A percentile compares a stretch with the other conserved stretches of the same genome.
phyloP scores from a whole-genome alignment of 73 alveolate species.

The Tetrahymena malaccensis region DNA sequence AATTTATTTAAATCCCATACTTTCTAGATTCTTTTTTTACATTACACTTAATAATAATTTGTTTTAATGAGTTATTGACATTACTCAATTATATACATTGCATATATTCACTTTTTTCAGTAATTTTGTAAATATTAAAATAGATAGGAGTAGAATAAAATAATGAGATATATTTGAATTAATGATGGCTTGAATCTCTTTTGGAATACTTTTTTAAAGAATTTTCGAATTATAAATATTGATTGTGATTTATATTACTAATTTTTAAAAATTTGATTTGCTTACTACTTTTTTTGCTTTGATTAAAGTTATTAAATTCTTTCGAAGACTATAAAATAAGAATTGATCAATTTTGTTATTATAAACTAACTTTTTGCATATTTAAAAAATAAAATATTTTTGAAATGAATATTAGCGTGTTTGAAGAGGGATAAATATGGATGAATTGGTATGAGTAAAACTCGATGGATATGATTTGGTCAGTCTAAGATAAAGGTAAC shows the following conservation, averaged over 20 bases:
- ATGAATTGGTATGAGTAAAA: background rate
- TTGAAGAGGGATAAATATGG: background rate
- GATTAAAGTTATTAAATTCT: background rate
- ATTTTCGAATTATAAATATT: background rate
- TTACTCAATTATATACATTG: too few species aligned
- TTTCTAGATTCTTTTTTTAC: too few species aligned
- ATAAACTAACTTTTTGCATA: background rate
- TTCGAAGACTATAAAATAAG: background rate
- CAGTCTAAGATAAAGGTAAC: constrained; percentile 1
- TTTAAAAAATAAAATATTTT: too few species aligned
- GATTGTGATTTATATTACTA: too few species aligned
- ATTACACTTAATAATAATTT: too few species aligned
- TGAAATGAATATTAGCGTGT: background rate
- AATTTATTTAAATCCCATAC: too few species aligned
- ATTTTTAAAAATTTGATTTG: too few species aligned
- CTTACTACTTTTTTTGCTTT: background rate
- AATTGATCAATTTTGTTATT: background rate
- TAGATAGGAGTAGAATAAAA: too few species aligned
- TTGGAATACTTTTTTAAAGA: background rate
- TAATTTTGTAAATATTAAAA: too few species aligned
- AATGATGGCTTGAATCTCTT: background rate
- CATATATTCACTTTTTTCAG: too few species aligned
- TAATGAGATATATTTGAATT: too few species aligned
- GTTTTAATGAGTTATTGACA: too few species aligned
- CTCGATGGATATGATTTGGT: background rate